Evolutionary conservation across 2,329 filamentous ascomycete species (phyloP), one percentile per base, ranked within the genome.

Genomic region (Amauroascus niger): DNA sequence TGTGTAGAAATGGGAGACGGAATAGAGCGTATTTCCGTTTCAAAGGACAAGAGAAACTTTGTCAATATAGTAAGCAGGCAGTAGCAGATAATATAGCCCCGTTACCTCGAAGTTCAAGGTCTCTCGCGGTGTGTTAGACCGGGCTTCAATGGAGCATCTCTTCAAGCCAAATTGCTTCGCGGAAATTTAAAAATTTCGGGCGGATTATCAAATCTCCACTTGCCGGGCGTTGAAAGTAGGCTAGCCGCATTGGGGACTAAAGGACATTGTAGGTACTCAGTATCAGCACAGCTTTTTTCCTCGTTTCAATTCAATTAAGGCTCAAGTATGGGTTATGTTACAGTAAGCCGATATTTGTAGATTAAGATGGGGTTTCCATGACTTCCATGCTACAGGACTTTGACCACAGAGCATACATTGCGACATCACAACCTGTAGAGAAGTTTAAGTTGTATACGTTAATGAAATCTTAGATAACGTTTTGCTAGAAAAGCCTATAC

Each of bases 401-500:
- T n/a, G n/a, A n/a, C n/a, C n/a, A n/a, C n/a, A n/a, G n/a, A n/a
- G n/a, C n/a, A n/a, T n/a, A n/a, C n/a, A n/a, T n/a, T n/a, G n/a
- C n/a, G n/a, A n/a, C n/a, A n/a, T n/a, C n/a, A n/a, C n/a, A n/a
- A n/a, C n/a, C n/a, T n/a, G n/a, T n/a, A n/a, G n/a, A 20, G 11
- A 40, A 2, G 6, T 7, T 13, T 26, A 8, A n/a, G 44, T 11
- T 46, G 16, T 8, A 37, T 5, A 39, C n/a, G 33, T 20, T 28
- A 39, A 16, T 39, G 32, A 9, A 16, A 16, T 49, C 9, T 18
- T 39, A 49, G 22, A 18, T 22, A 28, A 18, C 20, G 37, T 50
- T 50, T 30, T 49, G 24, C 18, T 26, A 39, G n/a, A 9, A 39
- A 49, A 49, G 32, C 13, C 46, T 49, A 18, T 48, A 37, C 45